phyloP scores from a whole-genome alignment of 225 moss, liverwort and hornwort genomes.

The Antitrichia curtipendula region DNA sequence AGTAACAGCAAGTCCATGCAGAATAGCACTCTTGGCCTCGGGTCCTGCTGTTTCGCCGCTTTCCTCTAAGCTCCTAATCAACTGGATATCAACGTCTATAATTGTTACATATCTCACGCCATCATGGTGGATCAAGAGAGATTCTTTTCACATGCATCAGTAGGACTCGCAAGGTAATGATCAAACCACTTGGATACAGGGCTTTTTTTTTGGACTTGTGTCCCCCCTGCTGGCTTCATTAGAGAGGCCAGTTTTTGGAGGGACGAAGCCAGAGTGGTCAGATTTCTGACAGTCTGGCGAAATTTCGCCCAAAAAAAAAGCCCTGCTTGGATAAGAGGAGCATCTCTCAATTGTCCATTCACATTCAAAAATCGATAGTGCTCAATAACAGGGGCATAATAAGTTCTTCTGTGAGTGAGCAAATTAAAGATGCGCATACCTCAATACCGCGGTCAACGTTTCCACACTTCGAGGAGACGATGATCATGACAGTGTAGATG shows the following conservation, averaged over 20 bases:
- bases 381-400: not conserved
- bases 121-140: not conserved
- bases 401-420: not conserved
- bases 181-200: not conserved
- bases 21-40: slow-evolving; percentile 40
- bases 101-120: not conserved
- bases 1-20: slow-evolving; percentile 46
- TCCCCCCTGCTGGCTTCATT: too few species aligned
- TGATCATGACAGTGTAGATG: slow-evolving; percentile 40
- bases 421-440: slow-evolving; percentile 2
- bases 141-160: not conserved
- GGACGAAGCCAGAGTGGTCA: too few species aligned
- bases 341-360: not conserved
- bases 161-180: not conserved
- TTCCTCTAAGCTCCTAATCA: slow-evolving; percentile 31
- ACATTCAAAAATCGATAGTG: not conserved
- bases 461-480: slow-evolving; percentile 41
- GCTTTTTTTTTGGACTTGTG: too few species aligned
- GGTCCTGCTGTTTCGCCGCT: slow-evolving; percentile 22
- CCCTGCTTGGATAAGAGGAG: not conserved
- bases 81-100: slow-evolving; percentile 5
- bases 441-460: slow-evolving; percentile 34
- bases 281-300: too few species aligned
- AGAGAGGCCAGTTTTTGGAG: too few species aligned
- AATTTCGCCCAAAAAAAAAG: too few species aligned